Percentiles rank a stretch among this genome's conserved stretches.
Evolutionary conservation across 1,284 basidiomycete genomes (phyloP).

Genomic region (Leccinum griseonigrum): DNA sequence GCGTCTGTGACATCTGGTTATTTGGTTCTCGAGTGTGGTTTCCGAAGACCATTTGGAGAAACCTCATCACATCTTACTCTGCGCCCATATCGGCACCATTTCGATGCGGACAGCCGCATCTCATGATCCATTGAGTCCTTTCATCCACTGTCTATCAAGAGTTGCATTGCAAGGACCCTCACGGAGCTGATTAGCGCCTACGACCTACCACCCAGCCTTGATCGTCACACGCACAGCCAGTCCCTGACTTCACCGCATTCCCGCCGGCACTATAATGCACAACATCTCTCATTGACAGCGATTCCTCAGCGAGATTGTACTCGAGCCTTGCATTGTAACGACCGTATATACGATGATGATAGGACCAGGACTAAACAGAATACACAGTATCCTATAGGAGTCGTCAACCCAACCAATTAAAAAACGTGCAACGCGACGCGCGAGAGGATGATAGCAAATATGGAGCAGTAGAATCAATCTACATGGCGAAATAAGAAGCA

Average conservation of each 20-base stretch:
- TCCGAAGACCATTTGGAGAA: background rate
- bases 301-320: background rate
- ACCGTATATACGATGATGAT: background rate
- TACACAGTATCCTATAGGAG: slow-evolving; percentile 30
- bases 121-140: background rate
- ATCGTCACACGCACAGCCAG: background rate
- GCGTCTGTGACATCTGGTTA: too few relatives aligned
- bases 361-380: slow-evolving; percentile 15
- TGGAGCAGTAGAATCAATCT: slow-evolving; percentile 30
- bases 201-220: background rate
- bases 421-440: slow-evolving; percentile 1
- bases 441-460: slow-evolving; percentile 2
- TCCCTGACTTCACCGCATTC: background rate
- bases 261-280: background rate
- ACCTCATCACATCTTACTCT: background rate
- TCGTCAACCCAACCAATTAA: slow-evolving; percentile 1
- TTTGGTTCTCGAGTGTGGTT: too few relatives aligned
- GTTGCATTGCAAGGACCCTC: background rate
- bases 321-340: background rate
- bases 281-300: background rate
- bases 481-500: slow-evolving; percentile 9
- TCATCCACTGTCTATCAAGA: background rate
- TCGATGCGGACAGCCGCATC: background rate
- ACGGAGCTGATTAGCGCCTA: background rate
- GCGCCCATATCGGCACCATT: background rate